Evolutionary conservation across 441 rosid species (phyloP).

Genomic region (Cnidoscolus chayamansa): DNA sequence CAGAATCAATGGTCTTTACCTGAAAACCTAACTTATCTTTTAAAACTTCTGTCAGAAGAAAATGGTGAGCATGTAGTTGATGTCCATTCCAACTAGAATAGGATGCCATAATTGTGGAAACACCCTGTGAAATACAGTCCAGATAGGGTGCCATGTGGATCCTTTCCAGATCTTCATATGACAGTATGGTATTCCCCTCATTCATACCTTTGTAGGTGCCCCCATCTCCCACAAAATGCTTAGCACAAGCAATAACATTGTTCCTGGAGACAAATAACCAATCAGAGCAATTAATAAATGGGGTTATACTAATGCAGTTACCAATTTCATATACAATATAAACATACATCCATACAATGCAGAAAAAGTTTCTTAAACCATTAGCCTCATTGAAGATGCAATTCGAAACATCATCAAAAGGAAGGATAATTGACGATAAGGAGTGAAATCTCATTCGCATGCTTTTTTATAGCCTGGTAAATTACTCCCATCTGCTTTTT

Average conservation of each 20-base stretch:
- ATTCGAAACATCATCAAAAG: no score
- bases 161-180: slow-evolving; percentile 69
- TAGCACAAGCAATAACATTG: slow-evolving; percentile 81
- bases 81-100: slow-evolving; percentile 84
- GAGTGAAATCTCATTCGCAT: no score
- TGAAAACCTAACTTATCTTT: slow-evolving; percentile 75
- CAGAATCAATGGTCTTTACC: slow-evolving; percentile 38
- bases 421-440: no score
- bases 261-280: slow-evolving; percentile 44
- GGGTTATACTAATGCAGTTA: background rate
- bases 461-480: no score
- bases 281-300: slow-evolving; percentile 1
- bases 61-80: slow-evolving; percentile 52
- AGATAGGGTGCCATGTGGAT: slow-evolving; percentile 73
- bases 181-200: slow-evolving; percentile 63
- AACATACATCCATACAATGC: background rate
- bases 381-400: no score
- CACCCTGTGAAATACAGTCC: slow-evolving; percentile 76
- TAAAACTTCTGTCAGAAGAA: slow-evolving; percentile 69
- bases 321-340: background rate
- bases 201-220: slow-evolving; percentile 72
- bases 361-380: background rate
- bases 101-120: slow-evolving; percentile 84
- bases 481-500: no score
- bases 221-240: slow-evolving; percentile 97